These are phyloP conservation scores for Pseudisothecium myosuroides DNA, from an alignment of 225 moss, liverwort and hornwort species.

Conservation along the genomic window DNA sequence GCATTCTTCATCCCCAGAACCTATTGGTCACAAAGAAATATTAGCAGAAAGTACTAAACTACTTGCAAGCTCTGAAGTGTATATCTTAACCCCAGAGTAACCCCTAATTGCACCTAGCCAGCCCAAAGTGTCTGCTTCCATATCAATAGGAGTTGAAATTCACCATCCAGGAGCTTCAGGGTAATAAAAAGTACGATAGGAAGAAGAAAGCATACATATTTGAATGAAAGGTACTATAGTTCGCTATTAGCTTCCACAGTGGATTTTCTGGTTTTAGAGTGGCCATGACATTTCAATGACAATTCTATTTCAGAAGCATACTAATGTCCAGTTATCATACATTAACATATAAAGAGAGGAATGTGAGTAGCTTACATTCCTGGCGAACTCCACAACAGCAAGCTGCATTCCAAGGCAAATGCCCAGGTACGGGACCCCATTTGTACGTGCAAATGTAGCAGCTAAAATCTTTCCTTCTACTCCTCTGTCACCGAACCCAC, in stretches of 20 bases:
- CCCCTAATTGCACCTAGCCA: background rate
- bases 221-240: background rate
- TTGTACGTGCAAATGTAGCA: slow-evolving; percentile 71
- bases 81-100: background rate
- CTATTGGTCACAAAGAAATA: slow-evolving; percentile 11
- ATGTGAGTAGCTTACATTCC: slow-evolving; percentile 23
- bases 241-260: background rate
- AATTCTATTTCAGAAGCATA: background rate
- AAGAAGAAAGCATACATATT: background rate
- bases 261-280: background rate
- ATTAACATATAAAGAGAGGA: background rate
- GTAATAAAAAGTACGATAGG: background rate
- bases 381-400: slow-evolving; percentile 89
- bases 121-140: background rate
- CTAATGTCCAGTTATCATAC: background rate
- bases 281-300: background rate
- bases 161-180: background rate
- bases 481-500: slow-evolving; percentile 93
- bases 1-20: slow-evolving; percentile 70
- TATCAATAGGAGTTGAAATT: background rate
- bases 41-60: background rate
- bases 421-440: slow-evolving; percentile 71
- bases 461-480: slow-evolving; percentile 85
- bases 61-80: background rate
- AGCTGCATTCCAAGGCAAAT: slow-evolving; percentile 98